Percentiles rank a stretch among this genome's conserved stretches.
These are phyloP conservation scores for Colletotrichum orchidophilum DNA, from an alignment of 2,329 filamentous ascomycete genomes.

Conservation along the genomic window DNA sequence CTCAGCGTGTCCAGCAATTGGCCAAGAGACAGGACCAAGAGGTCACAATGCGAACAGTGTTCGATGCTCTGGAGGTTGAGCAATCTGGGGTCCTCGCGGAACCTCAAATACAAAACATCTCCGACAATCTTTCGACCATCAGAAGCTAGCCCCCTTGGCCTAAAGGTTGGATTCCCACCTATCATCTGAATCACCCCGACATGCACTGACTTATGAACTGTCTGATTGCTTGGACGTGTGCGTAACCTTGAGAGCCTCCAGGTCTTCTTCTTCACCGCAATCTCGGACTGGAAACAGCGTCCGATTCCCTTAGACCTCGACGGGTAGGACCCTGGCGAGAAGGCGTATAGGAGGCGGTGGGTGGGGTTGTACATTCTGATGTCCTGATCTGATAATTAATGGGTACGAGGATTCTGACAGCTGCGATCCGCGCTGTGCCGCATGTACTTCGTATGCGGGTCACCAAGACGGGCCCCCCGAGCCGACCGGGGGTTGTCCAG, in stretches of 20 bases:
- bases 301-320: background rate
- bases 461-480: conserved; percentile 3
- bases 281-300: background rate
- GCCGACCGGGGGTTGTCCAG: conserved; percentile 1
- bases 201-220: background rate
- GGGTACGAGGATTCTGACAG: conserved; percentile 2
- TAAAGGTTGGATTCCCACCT: background rate
- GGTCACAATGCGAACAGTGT: background rate
- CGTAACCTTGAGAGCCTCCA: background rate
- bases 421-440: conserved; percentile 12
- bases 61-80: background rate
- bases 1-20: background rate
- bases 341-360: background rate
- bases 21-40: background rate
- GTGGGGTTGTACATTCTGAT: conserved; percentile 13
- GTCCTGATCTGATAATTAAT: conserved; percentile 9
- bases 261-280: background rate
- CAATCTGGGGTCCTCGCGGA: background rate
- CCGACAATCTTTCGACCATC: background rate
- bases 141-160: background rate
- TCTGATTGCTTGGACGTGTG: background rate
- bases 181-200: background rate
- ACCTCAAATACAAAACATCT: background rate
- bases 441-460: conserved; percentile 20
- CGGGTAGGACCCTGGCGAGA: background rate